A percentile compares a stretch with the other conserved stretches of the same genome.
Conservation (phyloP, 2,329 filamentous ascomycete species). For the Diaporthe longicolla region DNA sequence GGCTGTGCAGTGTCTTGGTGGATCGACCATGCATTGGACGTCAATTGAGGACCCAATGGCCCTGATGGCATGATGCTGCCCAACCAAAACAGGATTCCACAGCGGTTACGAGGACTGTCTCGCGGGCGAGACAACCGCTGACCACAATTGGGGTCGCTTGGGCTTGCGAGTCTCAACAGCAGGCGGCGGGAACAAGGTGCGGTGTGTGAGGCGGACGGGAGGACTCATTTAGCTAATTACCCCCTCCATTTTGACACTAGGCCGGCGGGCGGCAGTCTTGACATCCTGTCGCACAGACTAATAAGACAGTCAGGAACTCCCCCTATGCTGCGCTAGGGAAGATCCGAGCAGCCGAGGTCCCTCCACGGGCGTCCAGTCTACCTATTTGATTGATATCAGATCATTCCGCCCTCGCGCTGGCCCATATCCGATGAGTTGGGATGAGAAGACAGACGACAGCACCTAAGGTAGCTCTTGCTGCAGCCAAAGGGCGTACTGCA, state of each 20-base stretch:
- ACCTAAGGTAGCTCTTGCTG: constrained; percentile 31
- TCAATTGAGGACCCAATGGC: background rate
- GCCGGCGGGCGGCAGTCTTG: constrained; percentile 1
- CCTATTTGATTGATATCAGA: background rate
- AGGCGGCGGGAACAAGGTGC: constrained; percentile 16
- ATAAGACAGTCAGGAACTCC: constrained; percentile 34
- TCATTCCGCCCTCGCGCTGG: background rate
- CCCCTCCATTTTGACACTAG: constrained; percentile 1
- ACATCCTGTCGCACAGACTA: constrained; percentile 35
- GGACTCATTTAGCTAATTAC: constrained; percentile 3
- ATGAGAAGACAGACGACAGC: background rate
- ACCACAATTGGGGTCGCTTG: constrained; percentile 14
- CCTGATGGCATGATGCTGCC: constrained; percentile 23
- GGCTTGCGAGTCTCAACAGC: constrained; percentile 14
- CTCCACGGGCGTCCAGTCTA: background rate
- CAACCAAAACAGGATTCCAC: constrained; percentile 34
- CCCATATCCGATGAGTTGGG: background rate
- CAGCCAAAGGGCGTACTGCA: constrained; percentile 35
- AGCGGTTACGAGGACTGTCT: constrained; percentile 38
- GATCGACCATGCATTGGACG: constrained; percentile 2
- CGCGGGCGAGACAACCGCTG: constrained; percentile 34
- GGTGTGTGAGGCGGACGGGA: constrained; percentile 15
- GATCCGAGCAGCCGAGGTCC: constrained; percentile 13
- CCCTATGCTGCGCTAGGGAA: constrained; percentile 17
- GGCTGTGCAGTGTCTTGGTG: constrained; percentile 27